Conservation (phyloP, 768 basidiomycete genomes). For the Hygrocybe punicea region DNA sequence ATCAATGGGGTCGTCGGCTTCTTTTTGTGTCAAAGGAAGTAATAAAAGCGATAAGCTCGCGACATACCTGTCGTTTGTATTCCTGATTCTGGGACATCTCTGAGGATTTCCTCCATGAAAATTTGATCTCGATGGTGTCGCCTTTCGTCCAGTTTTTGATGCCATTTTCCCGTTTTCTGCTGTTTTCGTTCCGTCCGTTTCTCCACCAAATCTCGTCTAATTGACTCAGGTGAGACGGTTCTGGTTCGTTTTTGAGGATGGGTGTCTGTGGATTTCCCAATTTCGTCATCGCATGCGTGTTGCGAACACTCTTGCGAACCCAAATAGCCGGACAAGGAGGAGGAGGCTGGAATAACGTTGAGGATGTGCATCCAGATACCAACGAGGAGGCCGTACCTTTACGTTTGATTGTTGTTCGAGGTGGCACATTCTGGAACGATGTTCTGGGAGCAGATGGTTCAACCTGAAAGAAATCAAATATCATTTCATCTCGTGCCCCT, state of each 20-base stretch:
- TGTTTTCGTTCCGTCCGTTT: constrained; percentile 41
- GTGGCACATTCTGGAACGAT: constrained; percentile 17
- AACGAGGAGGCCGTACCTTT: constrained; percentile 50
- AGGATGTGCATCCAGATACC: too few relatives aligned
- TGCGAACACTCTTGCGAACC: constrained; percentile 27
- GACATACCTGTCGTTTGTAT: constrained; percentile 17
- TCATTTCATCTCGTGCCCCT: constrained; percentile 10
- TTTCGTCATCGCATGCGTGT: constrained; percentile 35
- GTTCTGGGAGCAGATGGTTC: constrained; percentile 7
- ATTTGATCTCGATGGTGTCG: constrained; percentile 36
- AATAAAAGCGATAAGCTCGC: neutral
- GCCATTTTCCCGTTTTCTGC: constrained; percentile 41
- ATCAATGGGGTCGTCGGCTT: neutral
- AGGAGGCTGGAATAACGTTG: too few relatives aligned
- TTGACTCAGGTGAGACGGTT: constrained; percentile 43
- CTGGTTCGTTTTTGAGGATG: constrained; percentile 47
- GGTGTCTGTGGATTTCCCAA: neutral
- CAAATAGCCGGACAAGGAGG: constrained; percentile 36
- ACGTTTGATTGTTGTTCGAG: constrained; percentile 40
- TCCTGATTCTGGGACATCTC: constrained; percentile 31
- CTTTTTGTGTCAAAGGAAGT: neutral
- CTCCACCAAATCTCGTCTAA: constrained; percentile 38
- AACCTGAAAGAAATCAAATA: constrained; percentile 18
- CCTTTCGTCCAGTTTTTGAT: constrained; percentile 37
- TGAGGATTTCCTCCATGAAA: constrained; percentile 42